Evolutionary conservation across 345 rosid genomes (phyloP), one percentile per base, ranked within the genome.

Genomic region (Streptanthus diversifolius): DNA sequence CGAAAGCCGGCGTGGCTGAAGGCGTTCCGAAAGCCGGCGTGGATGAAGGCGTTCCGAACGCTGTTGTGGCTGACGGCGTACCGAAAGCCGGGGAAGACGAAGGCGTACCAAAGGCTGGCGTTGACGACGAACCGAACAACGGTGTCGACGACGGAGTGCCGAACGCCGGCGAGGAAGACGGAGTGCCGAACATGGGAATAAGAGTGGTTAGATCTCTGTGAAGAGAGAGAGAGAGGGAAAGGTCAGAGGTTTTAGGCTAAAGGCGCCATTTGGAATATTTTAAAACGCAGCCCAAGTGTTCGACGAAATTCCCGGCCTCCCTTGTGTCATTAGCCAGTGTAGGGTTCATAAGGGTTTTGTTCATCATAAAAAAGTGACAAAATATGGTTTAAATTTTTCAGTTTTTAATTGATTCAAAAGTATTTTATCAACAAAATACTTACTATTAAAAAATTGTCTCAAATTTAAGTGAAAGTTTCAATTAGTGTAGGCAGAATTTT

Each of bases 111-210:
- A 83, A 83, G 3, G 83, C 82, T 2, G 87, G 82, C 1, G 86
- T 63, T 7, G 87, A 78, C 0, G 88, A 80, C 0, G 91, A 36
- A 0, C 88, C 86, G 24, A 85, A 82, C 2, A 84, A 77, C 5
- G 85, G 79, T 0, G 82, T 62, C 5, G 84, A 75, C 0, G 81
- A 76, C 0, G 84, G 78, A 1, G 83, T 63, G 14, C 92, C 91
- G 78, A 87, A 89, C 3, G 83, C 82, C 18, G 87, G 81, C 3
- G 86, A 68, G 2, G 85, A 75, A 1, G 90, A 75, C 7, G 86
- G 84, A 17, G 89, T 76, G 8, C 83, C 90, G 32, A 88, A 88
- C 21, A 83, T 83, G 5, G 86, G 77, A 30, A 37, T 0, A 78
- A 8, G 60, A 10, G 83, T 71, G 12, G 86, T 73, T 3, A 87